Base-by-base conservation (phyloP, 2,329 filamentous ascomycete genomes). In the Aspergillus spinulosporus region DNA sequence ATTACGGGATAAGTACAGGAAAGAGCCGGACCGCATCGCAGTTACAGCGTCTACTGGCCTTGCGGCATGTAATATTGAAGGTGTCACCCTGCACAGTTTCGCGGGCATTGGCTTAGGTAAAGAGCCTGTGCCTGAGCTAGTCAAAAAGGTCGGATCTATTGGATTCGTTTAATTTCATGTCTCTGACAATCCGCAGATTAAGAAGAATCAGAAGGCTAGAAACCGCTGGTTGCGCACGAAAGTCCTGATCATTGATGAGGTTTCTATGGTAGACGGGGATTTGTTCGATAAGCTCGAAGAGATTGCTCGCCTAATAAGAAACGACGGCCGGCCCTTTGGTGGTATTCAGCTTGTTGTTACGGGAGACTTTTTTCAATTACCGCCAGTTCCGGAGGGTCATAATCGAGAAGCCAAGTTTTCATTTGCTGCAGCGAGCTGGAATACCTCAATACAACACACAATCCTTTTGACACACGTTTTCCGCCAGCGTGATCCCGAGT, bases 201-300 rank as follows among this genome's bases (percentile, higher is more conserved):
- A 89, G 65, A 84, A 86, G 57, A 97, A 97, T 63, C 81, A 84
- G 14, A 97, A 97, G 71, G 91, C 92, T 21, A 93, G 89, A 70
- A 88, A 86, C 61, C 84, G 93, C 40, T 99, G 95, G 95, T 76
- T 95, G 62, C 85, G 86, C 55, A 96, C 92, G 0, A 96, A 92
- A 68, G 85, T 91, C 9, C 82, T 99, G 26, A 82, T 99, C 63
- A 84, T 99, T 65, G 94, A 99, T 73, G 94, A 99, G 71, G 87
- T 99, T 3, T 97, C 94, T 9, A 99, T 99, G 95, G 92, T 99
- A 3, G 94, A 99, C 66, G 94, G 91, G 1, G 92, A 97, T 34
- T 80, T 99, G 0, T 99, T 97, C 64, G 94, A 99, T 77, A 99
- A 99, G 73, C 82, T 99, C 14, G 92, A 95, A 59, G 84, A 89